Percentiles rank a stretch among this genome's conserved stretches.
phyloP scores from a whole-genome alignment of 2,329 filamentous ascomycete species.

The Aspergillus novoparasiticus region DNA sequence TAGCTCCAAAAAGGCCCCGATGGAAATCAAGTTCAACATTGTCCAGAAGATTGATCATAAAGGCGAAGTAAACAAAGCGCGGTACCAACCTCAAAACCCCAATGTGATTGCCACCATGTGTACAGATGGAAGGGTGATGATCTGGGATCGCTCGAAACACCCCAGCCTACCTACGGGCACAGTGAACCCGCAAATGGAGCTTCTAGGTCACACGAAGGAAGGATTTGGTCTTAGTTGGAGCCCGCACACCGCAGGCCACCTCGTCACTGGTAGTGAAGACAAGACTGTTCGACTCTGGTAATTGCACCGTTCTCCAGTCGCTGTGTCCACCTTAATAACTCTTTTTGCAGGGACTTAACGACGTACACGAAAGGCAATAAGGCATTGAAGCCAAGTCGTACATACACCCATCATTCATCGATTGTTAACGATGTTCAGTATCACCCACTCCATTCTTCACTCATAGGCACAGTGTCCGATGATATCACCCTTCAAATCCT shows the following conservation, averaged over 20 bases:
- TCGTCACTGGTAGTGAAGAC: conserved; percentile 91
- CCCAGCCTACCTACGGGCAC: conserved; percentile 72
- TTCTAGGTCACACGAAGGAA: conserved; percentile 82
- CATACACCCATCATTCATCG: conserved; percentile 83
- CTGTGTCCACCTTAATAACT: background rate
- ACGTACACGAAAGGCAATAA: conserved; percentile 71
- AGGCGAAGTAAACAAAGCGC: conserved; percentile 96
- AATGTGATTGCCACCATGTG: conserved; percentile 95
- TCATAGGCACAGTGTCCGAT: conserved; percentile 93
- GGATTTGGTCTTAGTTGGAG: conserved; percentile 95
- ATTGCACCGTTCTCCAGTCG: conserved; percentile 25
- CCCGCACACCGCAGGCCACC: conserved; percentile 75
- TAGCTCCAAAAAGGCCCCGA: conserved; percentile 66
- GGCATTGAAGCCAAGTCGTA: conserved; percentile 69
- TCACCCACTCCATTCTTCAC: conserved; percentile 79
- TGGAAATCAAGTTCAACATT: conserved; percentile 80
- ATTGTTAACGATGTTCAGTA: conserved; percentile 98
- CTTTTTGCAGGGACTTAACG: conserved; percentile 69
- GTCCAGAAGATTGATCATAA: conserved; percentile 96
- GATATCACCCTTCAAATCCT: conserved; percentile 91
- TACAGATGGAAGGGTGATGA: conserved; percentile 80
- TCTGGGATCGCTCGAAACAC: conserved; percentile 97
- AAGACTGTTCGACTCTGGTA: conserved; percentile 89
- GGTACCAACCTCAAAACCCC: conserved; percentile 96
- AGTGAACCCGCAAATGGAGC: conserved; percentile 79